A percentile compares a stretch with the other conserved stretches of the same genome.
Evolutionary conservation across 306 rosid species (phyloP).

Genomic region (Ammopiptanthus mongolicus): DNA sequence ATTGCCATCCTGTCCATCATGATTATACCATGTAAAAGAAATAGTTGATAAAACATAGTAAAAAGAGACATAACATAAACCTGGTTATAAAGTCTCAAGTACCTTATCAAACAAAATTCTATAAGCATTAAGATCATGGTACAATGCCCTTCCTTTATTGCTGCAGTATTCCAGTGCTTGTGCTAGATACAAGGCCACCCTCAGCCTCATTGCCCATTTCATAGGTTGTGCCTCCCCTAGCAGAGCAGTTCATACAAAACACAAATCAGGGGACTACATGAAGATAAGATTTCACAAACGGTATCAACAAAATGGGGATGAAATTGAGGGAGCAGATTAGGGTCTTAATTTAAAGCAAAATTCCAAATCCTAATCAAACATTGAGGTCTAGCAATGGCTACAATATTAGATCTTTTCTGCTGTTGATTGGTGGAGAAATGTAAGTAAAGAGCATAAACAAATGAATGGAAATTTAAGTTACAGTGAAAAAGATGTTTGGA

Average conservation of each 20-base stretch:
- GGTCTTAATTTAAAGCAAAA: neutral
- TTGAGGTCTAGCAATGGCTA: neutral
- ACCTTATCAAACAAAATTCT: conserved; percentile 92
- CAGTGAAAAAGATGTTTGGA: conserved; percentile 96
- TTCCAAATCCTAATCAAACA: neutral
- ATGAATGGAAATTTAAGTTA: conserved; percentile 36
- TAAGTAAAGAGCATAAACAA: neutral
- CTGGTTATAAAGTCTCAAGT: neutral
- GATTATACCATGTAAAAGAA: conserved; percentile 10
- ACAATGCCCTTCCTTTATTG: conserved; percentile 75
- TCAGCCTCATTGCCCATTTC: conserved; percentile 99
- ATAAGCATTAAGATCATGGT: conserved; percentile 98
- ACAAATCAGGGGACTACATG: conserved; percentile 11
- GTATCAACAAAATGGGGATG: neutral
- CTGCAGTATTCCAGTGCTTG: conserved; percentile 95
- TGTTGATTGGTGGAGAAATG: neutral
- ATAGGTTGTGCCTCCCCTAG: conserved; percentile 93
- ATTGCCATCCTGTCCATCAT: conserved; percentile 70
- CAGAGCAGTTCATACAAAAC: conserved; percentile 27
- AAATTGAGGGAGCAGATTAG: neutral
- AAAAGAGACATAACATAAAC: conserved; percentile 20
- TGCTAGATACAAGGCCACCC: conserved; percentile 93
- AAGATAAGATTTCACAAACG: conserved; percentile 8
- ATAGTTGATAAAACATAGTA: neutral
- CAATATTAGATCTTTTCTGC: neutral